Percentiles rank a stretch among this genome's conserved stretches.
These are phyloP conservation scores for Trametes villosa DNA, from an alignment of 768 basidiomycete species.

Conservation along the genomic window DNA sequence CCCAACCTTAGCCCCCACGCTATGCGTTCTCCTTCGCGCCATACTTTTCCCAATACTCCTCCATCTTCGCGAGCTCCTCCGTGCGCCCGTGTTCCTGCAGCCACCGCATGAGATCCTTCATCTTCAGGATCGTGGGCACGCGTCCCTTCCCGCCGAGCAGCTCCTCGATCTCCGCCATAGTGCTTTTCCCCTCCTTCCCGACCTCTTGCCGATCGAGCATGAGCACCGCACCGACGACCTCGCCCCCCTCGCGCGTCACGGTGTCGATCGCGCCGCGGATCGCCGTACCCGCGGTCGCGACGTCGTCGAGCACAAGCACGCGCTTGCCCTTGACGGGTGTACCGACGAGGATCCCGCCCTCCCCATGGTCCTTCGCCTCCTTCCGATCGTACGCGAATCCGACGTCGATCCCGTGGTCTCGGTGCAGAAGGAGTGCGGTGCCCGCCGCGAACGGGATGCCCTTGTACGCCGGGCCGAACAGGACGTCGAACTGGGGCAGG, in stretches of 20 bases:
- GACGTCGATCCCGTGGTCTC: conserved; percentile 63
- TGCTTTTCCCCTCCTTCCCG: conserved; percentile 71
- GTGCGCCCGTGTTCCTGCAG: conserved; percentile 68
- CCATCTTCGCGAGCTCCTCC: conserved; percentile 72
- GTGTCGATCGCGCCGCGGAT: conserved; percentile 82
- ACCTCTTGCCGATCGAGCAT: conserved; percentile 87
- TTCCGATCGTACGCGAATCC: conserved; percentile 94
- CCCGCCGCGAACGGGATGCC: conserved; percentile 92
- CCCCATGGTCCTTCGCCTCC: conserved; percentile 94
- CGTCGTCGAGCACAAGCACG: conserved; percentile 93
- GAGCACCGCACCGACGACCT: conserved; percentile 88
- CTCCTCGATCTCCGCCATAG: conserved; percentile 81
- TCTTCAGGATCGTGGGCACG: conserved; percentile 80
- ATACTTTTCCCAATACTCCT: conserved; percentile 74
- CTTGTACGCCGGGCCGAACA: conserved; percentile 98
- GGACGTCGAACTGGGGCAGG: conserved; percentile 66
- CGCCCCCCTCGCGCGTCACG: conserved; percentile 68
- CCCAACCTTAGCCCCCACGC: not conserved
- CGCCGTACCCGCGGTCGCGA: conserved; percentile 92
- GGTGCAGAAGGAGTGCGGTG: conserved; percentile 75
- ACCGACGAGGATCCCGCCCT: conserved; percentile 92
- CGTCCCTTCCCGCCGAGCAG: conserved; percentile 70
- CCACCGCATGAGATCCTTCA: conserved; percentile 87
- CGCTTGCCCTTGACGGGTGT: conserved; percentile 77
- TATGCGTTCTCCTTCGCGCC: conserved; percentile 52